These are phyloP conservation scores for Xenoacremonium recifei DNA, from an alignment of 2,329 filamentous ascomycete genomes.

Conservation along the genomic window DNA sequence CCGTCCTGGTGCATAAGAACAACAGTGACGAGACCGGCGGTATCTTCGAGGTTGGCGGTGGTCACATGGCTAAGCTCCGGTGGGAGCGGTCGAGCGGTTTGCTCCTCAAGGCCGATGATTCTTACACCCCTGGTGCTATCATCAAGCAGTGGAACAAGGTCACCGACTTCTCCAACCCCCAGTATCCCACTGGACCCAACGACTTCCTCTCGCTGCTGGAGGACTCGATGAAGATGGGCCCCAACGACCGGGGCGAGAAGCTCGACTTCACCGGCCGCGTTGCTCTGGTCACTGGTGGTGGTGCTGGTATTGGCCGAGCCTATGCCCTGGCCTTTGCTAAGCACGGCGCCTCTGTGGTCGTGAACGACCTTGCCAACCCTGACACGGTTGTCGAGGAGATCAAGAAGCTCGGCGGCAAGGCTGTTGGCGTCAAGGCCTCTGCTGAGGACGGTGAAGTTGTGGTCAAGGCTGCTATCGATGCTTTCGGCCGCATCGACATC, in stretches of 20 bases:
- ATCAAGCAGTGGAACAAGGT: slow-evolving; percentile 88
- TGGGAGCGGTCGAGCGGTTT: slow-evolving; percentile 93
- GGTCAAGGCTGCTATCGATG: slow-evolving; percentile 90
- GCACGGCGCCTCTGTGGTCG: slow-evolving; percentile 79
- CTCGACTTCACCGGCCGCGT: slow-evolving; percentile 83
- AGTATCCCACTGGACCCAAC: slow-evolving; percentile 79
- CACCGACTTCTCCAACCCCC: slow-evolving; percentile 76
- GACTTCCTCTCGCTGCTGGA: slow-evolving; percentile 88
- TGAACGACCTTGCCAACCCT: slow-evolving; percentile 94
- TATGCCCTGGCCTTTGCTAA: slow-evolving; percentile 89
- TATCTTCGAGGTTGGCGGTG: slow-evolving; percentile 93
- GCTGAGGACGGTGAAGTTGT: slow-evolving; percentile 90
- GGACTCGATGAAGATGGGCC: slow-evolving; percentile 73
- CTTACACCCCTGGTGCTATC: slow-evolving; percentile 83
- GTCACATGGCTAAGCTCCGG: slow-evolving; percentile 86
- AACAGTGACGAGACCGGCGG: slow-evolving; percentile 80
- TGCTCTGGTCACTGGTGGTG: slow-evolving; percentile 82
- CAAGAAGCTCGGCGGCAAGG: slow-evolving; percentile 82
- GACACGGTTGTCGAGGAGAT: slow-evolving; percentile 92
- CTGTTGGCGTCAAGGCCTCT: slow-evolving; percentile 88
- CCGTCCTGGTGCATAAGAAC: slow-evolving; percentile 80
- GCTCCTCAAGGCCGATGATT: slow-evolving; percentile 83
- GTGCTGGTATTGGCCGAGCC: slow-evolving; percentile 85
- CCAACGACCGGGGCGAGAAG: slow-evolving; percentile 70
- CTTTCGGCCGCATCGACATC: slow-evolving; percentile 90